Base-by-base conservation (phyloP, 768 basidiomycete genomes). In the Kwoniella heveanensis region DNA sequence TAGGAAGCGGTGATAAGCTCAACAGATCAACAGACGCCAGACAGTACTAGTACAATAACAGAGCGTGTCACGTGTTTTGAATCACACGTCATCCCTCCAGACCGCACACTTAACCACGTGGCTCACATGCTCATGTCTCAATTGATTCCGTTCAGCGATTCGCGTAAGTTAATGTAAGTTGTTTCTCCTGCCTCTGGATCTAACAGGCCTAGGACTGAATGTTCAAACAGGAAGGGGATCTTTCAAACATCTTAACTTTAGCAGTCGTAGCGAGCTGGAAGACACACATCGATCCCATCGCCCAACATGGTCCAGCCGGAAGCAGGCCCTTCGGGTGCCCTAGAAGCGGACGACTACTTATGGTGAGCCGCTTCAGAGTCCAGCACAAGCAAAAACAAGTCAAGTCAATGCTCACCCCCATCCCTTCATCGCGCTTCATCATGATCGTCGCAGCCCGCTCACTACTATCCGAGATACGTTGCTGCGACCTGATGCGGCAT, bases 391-490 rank as follows among this genome's bases (percentile, higher is more conserved):
- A n/a, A n/a, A n/a, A n/a, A n/a, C n/a, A n/a, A n/a, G n/a, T n/a
- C n/a, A n/a, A n/a, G n/a, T n/a, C n/a, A n/a, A n/a, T n/a, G n/a
- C 7, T 47, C 36, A 21, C 46, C 59, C 46, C 26, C n/a, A n/a
- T n/a, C n/a, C n/a, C n/a, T n/a, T n/a, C n/a, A n/a, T n/a, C 10
- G 25, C 24, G 21, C 27, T 7, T 51, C 55, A 46, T 19, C 32
- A n/a, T n/a, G n/a, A n/a, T 39, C 29, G n/a, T 10, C 30, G 9
- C 29, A 76, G 74, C 27, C 74, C 74, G 2, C 57, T 76, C 27
- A 69, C 68, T 9, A 66, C 68, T 2, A 65, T 76, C 22, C 66
- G 72, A 48, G 68, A 76, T 60, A 65, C 67, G 47, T 66, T 76
- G n/a, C 62, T 59, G 13, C 49, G 57, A 19, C 62, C 73, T 7